phyloP scores from a whole-genome alignment of 768 basidiomycete species.

The Mycena metata region DNA sequence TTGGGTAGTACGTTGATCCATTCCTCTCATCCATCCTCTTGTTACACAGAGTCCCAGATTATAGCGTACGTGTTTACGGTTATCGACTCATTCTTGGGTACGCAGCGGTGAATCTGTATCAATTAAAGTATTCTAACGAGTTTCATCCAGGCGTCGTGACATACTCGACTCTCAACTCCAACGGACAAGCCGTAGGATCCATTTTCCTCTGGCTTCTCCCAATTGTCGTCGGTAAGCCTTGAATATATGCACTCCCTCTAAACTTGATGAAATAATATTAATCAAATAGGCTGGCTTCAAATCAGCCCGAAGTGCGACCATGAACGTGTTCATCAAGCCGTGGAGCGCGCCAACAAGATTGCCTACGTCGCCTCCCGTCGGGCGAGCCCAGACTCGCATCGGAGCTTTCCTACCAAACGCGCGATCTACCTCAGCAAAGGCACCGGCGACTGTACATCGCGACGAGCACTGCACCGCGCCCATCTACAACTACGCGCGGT shows the following conservation, averaged over 20 bases:
- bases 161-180: constrained; percentile 44
- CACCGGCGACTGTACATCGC: constrained; percentile 30
- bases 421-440: constrained; percentile 40
- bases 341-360: constrained; percentile 48
- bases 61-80: constrained; percentile 39
- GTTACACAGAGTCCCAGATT: too few species aligned
- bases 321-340: constrained; percentile 45
- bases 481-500: constrained; percentile 49
- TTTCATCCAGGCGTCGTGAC: constrained; percentile 37
- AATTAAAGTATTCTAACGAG: too few species aligned
- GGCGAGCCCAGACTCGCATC: constrained; percentile 29
- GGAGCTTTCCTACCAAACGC: constrained; percentile 29
- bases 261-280: constrained; percentile 54
- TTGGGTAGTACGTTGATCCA: too few species aligned
- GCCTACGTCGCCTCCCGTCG: constrained; percentile 45
- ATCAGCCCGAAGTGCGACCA: constrained; percentile 59
- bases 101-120: too few species aligned
- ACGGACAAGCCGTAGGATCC: constrained; percentile 57
- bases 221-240: constrained; percentile 29
- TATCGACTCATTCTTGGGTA: constrained; percentile 34
- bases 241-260: constrained; percentile 39
- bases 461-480: constrained; percentile 45
- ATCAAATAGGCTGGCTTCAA: constrained; percentile 59
- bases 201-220: constrained; percentile 35
- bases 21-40: too few species aligned